Percentiles rank a stretch among this genome's conserved stretches.
These are phyloP conservation scores for Amanita exitialis DNA, from an alignment of 768 basidiomycete genomes.

Conservation along the genomic window DNA sequence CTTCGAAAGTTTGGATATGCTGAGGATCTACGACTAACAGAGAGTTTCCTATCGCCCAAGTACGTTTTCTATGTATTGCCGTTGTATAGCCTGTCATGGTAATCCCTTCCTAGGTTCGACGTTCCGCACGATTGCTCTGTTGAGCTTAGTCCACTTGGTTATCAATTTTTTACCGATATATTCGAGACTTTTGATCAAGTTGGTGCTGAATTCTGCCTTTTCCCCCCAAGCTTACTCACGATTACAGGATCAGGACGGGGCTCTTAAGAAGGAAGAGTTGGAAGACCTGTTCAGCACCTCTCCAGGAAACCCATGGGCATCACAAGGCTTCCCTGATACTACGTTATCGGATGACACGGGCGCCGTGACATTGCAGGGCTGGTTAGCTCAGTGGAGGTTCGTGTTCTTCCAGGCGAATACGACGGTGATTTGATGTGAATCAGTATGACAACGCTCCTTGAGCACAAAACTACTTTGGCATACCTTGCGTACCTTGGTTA, in stretches of 20 bases:
- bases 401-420: constrained; percentile 12
- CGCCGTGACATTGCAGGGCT: constrained; percentile 91
- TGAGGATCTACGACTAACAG: constrained; percentile 84
- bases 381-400: constrained; percentile 98
- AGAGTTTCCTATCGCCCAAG: constrained; percentile 85
- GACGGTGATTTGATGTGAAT: neutral
- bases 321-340: constrained; percentile 85
- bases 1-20: constrained; percentile 93
- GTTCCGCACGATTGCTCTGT: constrained; percentile 92
- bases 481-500: constrained; percentile 96
- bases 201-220: neutral
- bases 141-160: constrained; percentile 87
- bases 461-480: constrained; percentile 82
- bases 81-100: neutral
- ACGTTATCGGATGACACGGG: constrained; percentile 82
- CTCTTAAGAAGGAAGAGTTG: constrained; percentile 73
- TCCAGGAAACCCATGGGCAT: constrained; percentile 94
- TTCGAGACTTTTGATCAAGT: constrained; percentile 96
- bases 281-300: constrained; percentile 88
- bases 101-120: constrained; percentile 57
- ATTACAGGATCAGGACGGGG: constrained; percentile 86
- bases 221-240: neutral
- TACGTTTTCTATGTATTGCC: constrained; percentile 25
- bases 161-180: constrained; percentile 94
- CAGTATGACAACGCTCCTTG: constrained; percentile 96